Base-by-base conservation (phyloP, 257 asterid species). In the Handroanthus guayacan region DNA sequence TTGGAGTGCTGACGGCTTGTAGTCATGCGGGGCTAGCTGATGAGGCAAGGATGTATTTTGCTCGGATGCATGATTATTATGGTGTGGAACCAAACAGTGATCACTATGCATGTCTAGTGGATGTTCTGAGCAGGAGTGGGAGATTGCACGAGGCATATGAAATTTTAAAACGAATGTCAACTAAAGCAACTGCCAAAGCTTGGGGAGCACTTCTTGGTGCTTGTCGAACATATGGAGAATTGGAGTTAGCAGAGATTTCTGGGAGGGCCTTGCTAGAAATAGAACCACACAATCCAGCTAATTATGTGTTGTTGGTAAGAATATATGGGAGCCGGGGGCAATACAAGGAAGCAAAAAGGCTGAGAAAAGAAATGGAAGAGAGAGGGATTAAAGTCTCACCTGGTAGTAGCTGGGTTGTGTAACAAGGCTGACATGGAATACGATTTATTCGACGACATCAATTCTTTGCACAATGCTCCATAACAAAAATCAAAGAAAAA, bases 181-280 rank as follows among this genome's bases (percentile, higher is more conserved):
- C 80, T 25, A 78, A 82, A 20, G 88, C 73, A 55, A 86, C 87
- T 69, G 87, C 83, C 1, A 86, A 84, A 82, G 87, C 88, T 63
- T 86, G 90, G 90, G 90, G 88, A 36, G 88, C 88, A 31, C 79
- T 86, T 45, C 84, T 86, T 64, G 88, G 82, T 20, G 88, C 90
- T 62, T 86, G 87, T 65, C 78, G 88, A 65, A 86, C 79, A 9
- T 80, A 84, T 78, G 88, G 87, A 66, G 87, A 86, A 66, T 81
- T 86, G n/a, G 80, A 84, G 58, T 78, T 86, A 5, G 90, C 87
- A 50, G 84, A 86, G 68, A 71, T 84, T 51, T 85, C 90, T n/a
- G 90, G 84, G 31, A 60, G 66, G 69, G 87, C 84, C 20, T 80
- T 86, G 38, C 78, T 84, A 78, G 87, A 84, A 57, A n/a, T 84